Evolutionary conservation across 2,329 filamentous ascomycete genomes (phyloP).

Genomic region (Epichloe uncinata): DNA sequence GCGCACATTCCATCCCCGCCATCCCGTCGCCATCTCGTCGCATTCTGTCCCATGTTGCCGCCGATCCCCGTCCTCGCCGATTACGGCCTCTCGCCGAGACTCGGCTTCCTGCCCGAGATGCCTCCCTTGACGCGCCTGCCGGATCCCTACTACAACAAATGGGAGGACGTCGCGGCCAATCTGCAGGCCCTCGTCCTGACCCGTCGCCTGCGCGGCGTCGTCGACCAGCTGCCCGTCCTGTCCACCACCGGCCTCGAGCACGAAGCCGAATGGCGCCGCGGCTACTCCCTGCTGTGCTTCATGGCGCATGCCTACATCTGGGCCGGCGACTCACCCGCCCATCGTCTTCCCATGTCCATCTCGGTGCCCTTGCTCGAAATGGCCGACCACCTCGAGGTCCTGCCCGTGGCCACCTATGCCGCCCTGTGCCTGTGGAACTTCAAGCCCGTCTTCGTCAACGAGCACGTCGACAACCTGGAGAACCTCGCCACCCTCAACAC

Average conservation of each 20-base stretch:
- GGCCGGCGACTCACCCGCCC: slow-evolving; percentile 74
- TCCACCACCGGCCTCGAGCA: slow-evolving; percentile 70
- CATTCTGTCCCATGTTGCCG: slow-evolving; percentile 35
- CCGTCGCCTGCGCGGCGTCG: slow-evolving; percentile 64
- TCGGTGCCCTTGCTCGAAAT: slow-evolving; percentile 71
- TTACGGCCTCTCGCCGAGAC: slow-evolving; percentile 64
- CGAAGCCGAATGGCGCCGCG: slow-evolving; percentile 84
- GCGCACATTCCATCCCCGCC: neutral
- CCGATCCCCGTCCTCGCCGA: slow-evolving; percentile 53
- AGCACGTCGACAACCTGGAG: slow-evolving; percentile 68
- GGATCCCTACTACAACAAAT: slow-evolving; percentile 86
- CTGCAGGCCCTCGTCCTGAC: slow-evolving; percentile 78
- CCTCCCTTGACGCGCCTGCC: slow-evolving; percentile 68
- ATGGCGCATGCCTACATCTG: slow-evolving; percentile 94
- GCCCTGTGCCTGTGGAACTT: slow-evolving; percentile 94
- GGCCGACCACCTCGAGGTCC: slow-evolving; percentile 68
- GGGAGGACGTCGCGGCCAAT: slow-evolving; percentile 79
- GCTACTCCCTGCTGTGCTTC: slow-evolving; percentile 81
- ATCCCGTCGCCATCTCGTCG: neutral
- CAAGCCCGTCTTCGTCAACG: slow-evolving; percentile 75
- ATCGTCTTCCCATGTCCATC: slow-evolving; percentile 66
- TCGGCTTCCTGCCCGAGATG: slow-evolving; percentile 80
- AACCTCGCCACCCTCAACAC: slow-evolving; percentile 82
- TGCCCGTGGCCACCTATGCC: slow-evolving; percentile 87
- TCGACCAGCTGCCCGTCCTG: slow-evolving; percentile 72